Evolutionary conservation across 1,284 basidiomycete genomes (phyloP), one percentile per base, ranked within the genome.

Genomic region (Puccinia polysora): DNA sequence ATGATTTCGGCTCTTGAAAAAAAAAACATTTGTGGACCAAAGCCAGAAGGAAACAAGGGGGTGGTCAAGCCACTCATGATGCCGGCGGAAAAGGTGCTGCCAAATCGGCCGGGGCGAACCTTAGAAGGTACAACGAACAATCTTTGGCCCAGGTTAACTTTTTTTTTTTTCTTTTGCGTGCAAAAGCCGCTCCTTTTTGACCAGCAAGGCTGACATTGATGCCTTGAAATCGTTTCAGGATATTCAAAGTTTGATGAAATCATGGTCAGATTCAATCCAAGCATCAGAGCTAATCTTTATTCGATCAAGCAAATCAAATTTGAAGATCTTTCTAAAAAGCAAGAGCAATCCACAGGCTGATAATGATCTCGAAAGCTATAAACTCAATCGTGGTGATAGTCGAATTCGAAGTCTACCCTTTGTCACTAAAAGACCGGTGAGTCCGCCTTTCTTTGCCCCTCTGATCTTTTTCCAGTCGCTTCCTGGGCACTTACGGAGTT

Each of bases 41-140:
- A 96, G 92, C 96, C 47, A 89, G 96, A 76, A 85, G 90, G 75
- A 98, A 98, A 80, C 96, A 99, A 82, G 96, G 96, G 80, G 96
- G 96, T 0, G 89, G 90, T 0, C 96, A 99, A 81, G 88, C 88
- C 0, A 77, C 89, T 2, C 96, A 97, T 77, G 96, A 99, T 80
- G 91, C 93, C 71, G 85, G 91, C 2, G 79, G 78, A 8, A 95
- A 95, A 80, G 91, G 90, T 6, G 86, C 87, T 73, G 96, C 96
- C 0, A 90, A 92, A 78, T 95, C 91, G 80, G 94, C 94, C 12
- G 96, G 96, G 80, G 96, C 96, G 0, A 86, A 87, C 81, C 84
- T 99, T 18, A 89, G 96, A 79, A 86, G 96, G 74, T 96, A 97
- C 79, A 96, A 96, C 67, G 96, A 98, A 79, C 88, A 90, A 78